These are phyloP conservation scores for Trichoderma koningiopsis DNA, from an alignment of 2,329 filamentous ascomycete species.

Conservation along the genomic window DNA sequence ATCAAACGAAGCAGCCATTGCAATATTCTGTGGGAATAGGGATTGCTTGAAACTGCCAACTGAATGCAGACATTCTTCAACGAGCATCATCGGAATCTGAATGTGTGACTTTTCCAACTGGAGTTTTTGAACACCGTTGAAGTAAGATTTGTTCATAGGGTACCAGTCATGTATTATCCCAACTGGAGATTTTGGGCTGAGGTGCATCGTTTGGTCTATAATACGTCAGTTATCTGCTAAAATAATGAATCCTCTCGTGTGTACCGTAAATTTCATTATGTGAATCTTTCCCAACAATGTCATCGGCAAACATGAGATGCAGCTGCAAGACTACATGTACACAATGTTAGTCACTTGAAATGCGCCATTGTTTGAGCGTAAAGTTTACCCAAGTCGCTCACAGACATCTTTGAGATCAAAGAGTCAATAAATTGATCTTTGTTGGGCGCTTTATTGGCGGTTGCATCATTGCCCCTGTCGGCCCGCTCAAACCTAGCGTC, in stretches of 20 bases:
- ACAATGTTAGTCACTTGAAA: neutral
- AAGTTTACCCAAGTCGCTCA: conserved; percentile 13
- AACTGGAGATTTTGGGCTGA: conserved; percentile 21
- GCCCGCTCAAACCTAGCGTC: neutral
- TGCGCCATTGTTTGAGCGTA: neutral
- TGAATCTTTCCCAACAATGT: conserved; percentile 22
- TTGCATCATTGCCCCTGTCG: neutral
- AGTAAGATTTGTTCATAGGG: conserved; percentile 23
- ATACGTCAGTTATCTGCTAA: neutral
- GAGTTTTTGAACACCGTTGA: conserved; percentile 17
- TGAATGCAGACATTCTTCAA: conserved; percentile 22
- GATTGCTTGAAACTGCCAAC: conserved; percentile 20
- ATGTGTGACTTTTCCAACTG: conserved; percentile 21
- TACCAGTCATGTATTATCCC: conserved; percentile 25
- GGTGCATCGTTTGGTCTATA: conserved; percentile 23
- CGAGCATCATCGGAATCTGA: conserved; percentile 22
- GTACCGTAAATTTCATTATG: conserved; percentile 24
- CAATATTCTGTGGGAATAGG: conserved; percentile 22
- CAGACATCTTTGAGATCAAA: conserved; percentile 20
- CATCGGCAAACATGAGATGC: conserved; percentile 25
- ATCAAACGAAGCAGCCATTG: conserved; percentile 23
- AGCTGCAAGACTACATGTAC: conserved; percentile 16
- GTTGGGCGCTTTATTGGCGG: neutral
- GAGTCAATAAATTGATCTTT: conserved; percentile 20
- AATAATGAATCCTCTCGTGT: fast-evolving